Conservation (phyloP, 1,284 basidiomycete genomes). For the Apiotrichum porosum region DNA sequence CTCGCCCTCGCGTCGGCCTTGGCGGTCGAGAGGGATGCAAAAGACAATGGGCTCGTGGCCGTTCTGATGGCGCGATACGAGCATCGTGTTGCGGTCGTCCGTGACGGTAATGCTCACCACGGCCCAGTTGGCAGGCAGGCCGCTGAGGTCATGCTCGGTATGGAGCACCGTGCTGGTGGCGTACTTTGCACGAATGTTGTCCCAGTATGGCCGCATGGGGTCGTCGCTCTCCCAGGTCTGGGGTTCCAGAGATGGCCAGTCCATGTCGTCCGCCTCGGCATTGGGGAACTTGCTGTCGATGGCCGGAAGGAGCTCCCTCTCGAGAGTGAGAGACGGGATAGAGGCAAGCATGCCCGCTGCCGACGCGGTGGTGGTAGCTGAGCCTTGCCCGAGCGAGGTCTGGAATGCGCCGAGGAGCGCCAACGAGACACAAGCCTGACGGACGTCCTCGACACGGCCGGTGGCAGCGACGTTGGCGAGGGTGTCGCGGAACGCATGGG, state of each 20-base stretch:
- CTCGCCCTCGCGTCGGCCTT: conserved; percentile 70
- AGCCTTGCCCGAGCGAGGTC: conserved; percentile 65
- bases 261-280: conserved; percentile 54
- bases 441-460: conserved; percentile 64
- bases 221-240: conserved; percentile 1
- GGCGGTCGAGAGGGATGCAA: conserved; percentile 73
- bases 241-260: conserved; percentile 59
- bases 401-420: conserved; percentile 69
- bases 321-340: conserved; percentile 67
- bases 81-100: conserved; percentile 73
- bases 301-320: conserved; percentile 58
- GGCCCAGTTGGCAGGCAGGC: conserved; percentile 76
- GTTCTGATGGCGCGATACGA: conserved; percentile 72
- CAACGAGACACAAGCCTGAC: conserved; percentile 66
- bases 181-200: conserved; percentile 56
- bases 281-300: conserved; percentile 53
- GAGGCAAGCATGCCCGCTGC: conserved; percentile 59
- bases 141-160: conserved; percentile 32
- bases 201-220: conserved; percentile 18
- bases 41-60: conserved; percentile 68
- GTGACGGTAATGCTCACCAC: conserved; percentile 78
- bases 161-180: conserved; percentile 44
- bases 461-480: conserved; percentile 57
- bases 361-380: conserved; percentile 53
- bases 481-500: conserved; percentile 64